phyloP scores from a whole-genome alignment of 1,284 basidiomycete species.

The Vanrija humicola region DNA sequence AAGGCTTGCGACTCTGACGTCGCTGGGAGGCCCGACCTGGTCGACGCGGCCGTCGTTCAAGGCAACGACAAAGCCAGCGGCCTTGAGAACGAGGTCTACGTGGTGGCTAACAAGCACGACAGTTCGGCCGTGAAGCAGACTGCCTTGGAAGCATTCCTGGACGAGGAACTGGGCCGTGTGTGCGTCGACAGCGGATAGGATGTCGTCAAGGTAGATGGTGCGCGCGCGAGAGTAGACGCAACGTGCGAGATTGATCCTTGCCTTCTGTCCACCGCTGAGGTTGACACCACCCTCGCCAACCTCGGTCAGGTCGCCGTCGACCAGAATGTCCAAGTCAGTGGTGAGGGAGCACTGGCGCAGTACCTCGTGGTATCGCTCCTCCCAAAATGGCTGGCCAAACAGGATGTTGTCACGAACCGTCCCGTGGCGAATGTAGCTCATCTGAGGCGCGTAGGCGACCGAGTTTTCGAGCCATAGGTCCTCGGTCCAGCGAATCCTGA shows the following conservation, averaged over 20 bases:
- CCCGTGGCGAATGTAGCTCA: slow-evolving; percentile 46
- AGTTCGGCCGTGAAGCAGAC: slow-evolving; percentile 60
- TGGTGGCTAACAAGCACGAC: slow-evolving; percentile 75
- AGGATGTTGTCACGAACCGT: slow-evolving; percentile 48
- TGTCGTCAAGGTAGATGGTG: slow-evolving; percentile 56
- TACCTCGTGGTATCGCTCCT: slow-evolving; percentile 40
- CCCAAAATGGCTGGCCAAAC: slow-evolving; percentile 48
- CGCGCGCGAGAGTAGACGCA: slow-evolving; percentile 72
- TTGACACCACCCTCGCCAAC: slow-evolving; percentile 79
- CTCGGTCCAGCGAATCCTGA: slow-evolving; percentile 21
- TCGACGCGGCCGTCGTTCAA: slow-evolving; percentile 53
- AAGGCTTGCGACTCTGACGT: slow-evolving; percentile 12
- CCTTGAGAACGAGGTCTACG: slow-evolving; percentile 52
- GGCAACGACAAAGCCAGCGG: slow-evolving; percentile 52
- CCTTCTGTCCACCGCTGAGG: slow-evolving; percentile 55
- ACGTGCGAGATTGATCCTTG: slow-evolving; percentile 73
- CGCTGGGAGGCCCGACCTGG: slow-evolving; percentile 27
- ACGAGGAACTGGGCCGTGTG: slow-evolving; percentile 45
- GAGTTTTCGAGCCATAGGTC: slow-evolving; percentile 37
- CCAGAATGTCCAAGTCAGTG: slow-evolving; percentile 41
- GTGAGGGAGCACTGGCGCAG: slow-evolving; percentile 38
- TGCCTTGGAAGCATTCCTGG: slow-evolving; percentile 44
- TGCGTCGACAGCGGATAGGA: slow-evolving; percentile 47
- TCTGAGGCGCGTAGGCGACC: slow-evolving; percentile 46
- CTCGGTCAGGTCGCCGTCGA: slow-evolving; percentile 57